Conservation (phyloP, 2,329 filamentous ascomycete species). For the Bipolaris zeicola region DNA sequence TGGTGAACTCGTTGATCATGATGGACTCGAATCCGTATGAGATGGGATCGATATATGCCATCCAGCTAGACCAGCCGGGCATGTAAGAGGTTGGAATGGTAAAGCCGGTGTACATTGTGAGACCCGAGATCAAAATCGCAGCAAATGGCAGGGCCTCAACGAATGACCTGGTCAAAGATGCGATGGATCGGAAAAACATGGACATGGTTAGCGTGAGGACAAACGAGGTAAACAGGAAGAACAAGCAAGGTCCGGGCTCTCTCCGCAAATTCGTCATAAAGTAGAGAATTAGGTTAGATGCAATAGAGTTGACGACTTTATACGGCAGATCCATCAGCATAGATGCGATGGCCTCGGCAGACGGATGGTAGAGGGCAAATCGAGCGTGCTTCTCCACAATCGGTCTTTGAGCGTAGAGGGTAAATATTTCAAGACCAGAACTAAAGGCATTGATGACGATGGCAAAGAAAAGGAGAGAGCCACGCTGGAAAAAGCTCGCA, state of each 20-base stretch:
- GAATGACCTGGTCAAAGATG: conserved; percentile 71
- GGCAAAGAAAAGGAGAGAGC: conserved; percentile 84
- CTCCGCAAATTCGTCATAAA: conserved; percentile 85
- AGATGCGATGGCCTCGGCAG: conserved; percentile 81
- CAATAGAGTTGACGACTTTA: conserved; percentile 72
- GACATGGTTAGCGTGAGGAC: conserved; percentile 77
- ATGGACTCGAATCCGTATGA: conserved; percentile 80
- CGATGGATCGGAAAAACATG: conserved; percentile 84
- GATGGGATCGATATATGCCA: conserved; percentile 80
- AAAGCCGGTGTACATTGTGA: conserved; percentile 74
- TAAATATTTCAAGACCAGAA: conserved; percentile 81
- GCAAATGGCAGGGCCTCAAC: conserved; percentile 63
- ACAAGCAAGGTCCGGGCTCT: conserved; percentile 79
- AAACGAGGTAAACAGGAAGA: conserved; percentile 80
- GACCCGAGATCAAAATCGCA: conserved; percentile 64
- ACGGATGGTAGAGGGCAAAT: conserved; percentile 89
- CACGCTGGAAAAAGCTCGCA: conserved; percentile 76
- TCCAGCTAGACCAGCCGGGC: conserved; percentile 81
- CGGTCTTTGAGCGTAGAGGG: conserved; percentile 83
- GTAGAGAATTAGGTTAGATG: conserved; percentile 82
- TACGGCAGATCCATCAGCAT: conserved; percentile 88
- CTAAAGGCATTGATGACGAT: conserved; percentile 85
- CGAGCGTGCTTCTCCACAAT: conserved; percentile 90
- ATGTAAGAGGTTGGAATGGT: conserved; percentile 64
- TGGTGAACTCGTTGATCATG: conserved; percentile 81